Evolutionary conservation across 116 monocot genomes (phyloP).

Genomic region (Phalaenopsis hybrid): DNA sequence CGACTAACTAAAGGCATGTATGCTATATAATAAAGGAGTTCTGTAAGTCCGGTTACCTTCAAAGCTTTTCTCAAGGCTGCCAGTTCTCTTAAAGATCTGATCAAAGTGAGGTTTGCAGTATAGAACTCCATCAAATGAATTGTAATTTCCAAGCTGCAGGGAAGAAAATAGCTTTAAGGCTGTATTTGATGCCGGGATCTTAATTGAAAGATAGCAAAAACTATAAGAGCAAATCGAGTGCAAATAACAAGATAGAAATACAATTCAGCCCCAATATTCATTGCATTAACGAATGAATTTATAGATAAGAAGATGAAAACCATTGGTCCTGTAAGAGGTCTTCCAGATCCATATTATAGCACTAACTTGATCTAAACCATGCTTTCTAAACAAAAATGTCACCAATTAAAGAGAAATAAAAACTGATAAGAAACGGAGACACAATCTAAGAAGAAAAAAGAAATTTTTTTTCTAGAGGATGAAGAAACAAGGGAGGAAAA

Average conservation of each 20-base stretch:
- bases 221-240: neutral
- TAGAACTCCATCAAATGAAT: constrained; percentile 51
- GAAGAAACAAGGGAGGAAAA: neutral
- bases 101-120: constrained; percentile 57
- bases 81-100: constrained; percentile 50
- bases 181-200: neutral
- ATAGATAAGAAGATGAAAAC: neutral
- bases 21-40: neutral
- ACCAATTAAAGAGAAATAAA: neutral
- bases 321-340: neutral
- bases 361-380: neutral
- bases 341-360: neutral
- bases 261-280: neutral
- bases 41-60: constrained; percentile 21
- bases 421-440: neutral
- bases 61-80: constrained; percentile 50
- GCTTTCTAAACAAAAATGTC: neutral
- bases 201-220: neutral
- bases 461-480: no score
- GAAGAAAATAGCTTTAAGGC: neutral
- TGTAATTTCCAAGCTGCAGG: constrained; percentile 43
- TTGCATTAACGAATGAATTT: neutral
- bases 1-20: neutral
- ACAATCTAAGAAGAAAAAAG: no score
- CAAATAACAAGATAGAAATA: neutral